Conservation (phyloP, 1,284 basidiomycete species). For the Malassezia arunalokei region DNA sequence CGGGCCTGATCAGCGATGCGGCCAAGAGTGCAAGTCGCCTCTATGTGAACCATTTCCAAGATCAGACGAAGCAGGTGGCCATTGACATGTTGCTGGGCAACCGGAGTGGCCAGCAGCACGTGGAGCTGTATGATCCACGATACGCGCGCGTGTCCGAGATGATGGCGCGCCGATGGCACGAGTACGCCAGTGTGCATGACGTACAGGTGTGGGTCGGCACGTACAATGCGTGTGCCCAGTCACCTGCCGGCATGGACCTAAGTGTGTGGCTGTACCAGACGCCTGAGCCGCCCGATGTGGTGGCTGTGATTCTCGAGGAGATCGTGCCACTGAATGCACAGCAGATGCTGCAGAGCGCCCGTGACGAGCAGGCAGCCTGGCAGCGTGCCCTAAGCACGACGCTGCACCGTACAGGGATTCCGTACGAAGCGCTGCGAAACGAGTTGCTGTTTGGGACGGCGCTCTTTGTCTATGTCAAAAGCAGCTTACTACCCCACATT, state of each 20-base stretch:
- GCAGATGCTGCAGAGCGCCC: constrained; percentile 83
- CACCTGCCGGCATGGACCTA: constrained; percentile 68
- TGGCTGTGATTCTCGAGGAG: constrained; percentile 69
- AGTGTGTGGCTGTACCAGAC: constrained; percentile 77
- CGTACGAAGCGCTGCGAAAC: constrained; percentile 73
- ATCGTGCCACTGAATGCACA: constrained; percentile 92
- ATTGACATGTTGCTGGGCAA: constrained; percentile 95
- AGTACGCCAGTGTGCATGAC: constrained; percentile 70
- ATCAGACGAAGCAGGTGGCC: constrained; percentile 81
- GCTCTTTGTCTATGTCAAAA: constrained; percentile 70
- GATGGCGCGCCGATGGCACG: constrained; percentile 52
- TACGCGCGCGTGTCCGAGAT: constrained; percentile 67
- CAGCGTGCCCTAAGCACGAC: constrained; percentile 69
- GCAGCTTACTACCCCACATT: constrained; percentile 63
- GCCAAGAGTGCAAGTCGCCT: constrained; percentile 68
- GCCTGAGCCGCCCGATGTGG: constrained; percentile 44
- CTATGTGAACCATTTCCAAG: constrained; percentile 96
- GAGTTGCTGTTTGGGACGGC: constrained; percentile 95
- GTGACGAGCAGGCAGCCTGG: constrained; percentile 66
- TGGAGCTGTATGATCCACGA: constrained; percentile 84
- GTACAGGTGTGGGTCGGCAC: constrained; percentile 74
- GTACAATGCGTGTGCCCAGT: constrained; percentile 64
- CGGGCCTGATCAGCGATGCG: constrained; percentile 64
- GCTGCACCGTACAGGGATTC: constrained; percentile 49
- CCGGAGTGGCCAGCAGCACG: constrained; percentile 70